These are phyloP conservation scores for Venturiaceae sp. DNA, from an alignment of 2,329 filamentous ascomycete species.

Conservation along the genomic window DNA sequence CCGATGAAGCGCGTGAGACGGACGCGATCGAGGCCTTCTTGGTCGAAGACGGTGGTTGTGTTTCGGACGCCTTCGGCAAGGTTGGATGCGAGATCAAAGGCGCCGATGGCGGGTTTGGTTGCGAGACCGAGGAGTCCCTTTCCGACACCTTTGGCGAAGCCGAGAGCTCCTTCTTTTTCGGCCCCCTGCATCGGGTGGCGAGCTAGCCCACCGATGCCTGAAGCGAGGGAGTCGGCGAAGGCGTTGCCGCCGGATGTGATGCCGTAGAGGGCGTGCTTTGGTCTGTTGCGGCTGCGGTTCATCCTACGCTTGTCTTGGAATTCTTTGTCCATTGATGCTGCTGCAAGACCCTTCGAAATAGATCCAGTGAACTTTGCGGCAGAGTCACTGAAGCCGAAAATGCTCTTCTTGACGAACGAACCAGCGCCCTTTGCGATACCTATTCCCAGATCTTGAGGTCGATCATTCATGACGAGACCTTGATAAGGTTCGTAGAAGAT, in stretches of 20 bases:
- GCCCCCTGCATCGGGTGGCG: conserved; percentile 91
- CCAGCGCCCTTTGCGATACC: conserved; percentile 95
- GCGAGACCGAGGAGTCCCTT: conserved; percentile 91
- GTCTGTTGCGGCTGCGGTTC: conserved; percentile 82
- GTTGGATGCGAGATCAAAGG: conserved; percentile 94
- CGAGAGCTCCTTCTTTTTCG: conserved; percentile 85
- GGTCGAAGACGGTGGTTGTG: conserved; percentile 96
- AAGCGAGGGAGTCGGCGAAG: conserved; percentile 84
- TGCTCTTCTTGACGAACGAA: conserved; percentile 96
- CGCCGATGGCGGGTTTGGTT: conserved; percentile 93
- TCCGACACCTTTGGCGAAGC: conserved; percentile 95
- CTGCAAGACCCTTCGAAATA: conserved; percentile 91
- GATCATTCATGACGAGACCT: conserved; percentile 89
- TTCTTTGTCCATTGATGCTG: conserved; percentile 93
- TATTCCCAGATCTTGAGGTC: conserved; percentile 86
- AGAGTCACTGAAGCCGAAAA: conserved; percentile 94
- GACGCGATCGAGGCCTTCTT: conserved; percentile 85
- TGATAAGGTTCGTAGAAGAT: conserved; percentile 99
- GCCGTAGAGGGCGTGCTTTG: conserved; percentile 94
- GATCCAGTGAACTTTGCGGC: conserved; percentile 97
- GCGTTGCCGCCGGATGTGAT: conserved; percentile 94
- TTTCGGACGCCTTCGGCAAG: conserved; percentile 96
- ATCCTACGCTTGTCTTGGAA: conserved; percentile 96
- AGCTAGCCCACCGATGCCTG: conserved; percentile 85
- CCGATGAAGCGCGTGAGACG: conserved; percentile 90